Conservation (phyloP, 345 rosid species). For the Rhodamnia rubescens region DNA sequence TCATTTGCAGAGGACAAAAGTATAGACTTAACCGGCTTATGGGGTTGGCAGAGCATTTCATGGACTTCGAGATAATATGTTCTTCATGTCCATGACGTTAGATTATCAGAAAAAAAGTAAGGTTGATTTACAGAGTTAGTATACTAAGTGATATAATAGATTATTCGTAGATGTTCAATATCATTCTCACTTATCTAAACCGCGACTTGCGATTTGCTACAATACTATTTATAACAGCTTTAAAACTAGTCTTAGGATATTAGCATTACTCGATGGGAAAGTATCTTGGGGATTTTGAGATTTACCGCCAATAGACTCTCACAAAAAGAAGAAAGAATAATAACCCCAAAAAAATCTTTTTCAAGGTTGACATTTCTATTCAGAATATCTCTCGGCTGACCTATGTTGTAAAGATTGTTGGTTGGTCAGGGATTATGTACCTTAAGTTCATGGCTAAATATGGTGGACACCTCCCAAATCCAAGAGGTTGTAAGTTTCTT, state of each 20-base stretch:
- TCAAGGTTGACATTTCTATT: background rate
- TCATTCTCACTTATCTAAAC: background rate
- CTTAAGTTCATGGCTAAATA: too few species aligned
- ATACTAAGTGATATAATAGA: background rate
- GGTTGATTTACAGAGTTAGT: background rate
- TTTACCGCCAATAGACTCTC: background rate
- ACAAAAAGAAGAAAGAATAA: background rate
- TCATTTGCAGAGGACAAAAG: background rate
- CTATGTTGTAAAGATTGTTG: background rate
- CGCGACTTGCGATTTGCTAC: background rate
- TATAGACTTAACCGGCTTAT: background rate
- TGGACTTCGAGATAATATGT: background rate
- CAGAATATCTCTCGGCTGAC: background rate
- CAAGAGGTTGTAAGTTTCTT: background rate
- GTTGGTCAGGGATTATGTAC: background rate
- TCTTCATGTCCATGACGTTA: background rate
- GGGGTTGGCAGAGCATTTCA: background rate
- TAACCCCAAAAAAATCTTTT: background rate
- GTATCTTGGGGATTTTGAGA: background rate
- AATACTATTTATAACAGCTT: background rate
- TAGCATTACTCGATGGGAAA: background rate
- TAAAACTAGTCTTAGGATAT: background rate
- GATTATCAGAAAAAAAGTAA: background rate
- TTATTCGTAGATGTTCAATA: background rate
- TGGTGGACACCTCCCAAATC: background rate